These are phyloP conservation scores for Blakeslea trispora DNA, from an alignment of 371 early-diverging fungal genomes.

Conservation along the genomic window DNA sequence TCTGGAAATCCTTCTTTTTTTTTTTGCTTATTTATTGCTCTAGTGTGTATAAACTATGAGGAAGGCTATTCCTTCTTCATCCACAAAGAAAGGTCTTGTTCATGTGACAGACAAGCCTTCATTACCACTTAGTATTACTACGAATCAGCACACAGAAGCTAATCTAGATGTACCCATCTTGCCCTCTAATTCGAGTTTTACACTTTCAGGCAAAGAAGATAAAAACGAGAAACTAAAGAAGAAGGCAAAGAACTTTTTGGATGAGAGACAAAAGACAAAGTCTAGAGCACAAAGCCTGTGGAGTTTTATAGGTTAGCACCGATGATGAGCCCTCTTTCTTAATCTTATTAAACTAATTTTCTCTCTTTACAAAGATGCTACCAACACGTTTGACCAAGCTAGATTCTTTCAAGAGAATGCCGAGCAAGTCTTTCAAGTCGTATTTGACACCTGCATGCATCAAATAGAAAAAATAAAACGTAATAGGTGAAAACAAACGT, in stretches of 20 bases:
- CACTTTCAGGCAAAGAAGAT: constrained; percentile 47
- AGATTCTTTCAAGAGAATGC: constrained; percentile 81
- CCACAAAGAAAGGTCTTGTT: constrained; percentile 1
- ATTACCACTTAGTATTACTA: neutral
- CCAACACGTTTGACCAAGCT: constrained; percentile 74
- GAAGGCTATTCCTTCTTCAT: constrained; percentile 14
- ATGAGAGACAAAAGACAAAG: constrained; percentile 77
- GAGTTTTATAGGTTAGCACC: constrained; percentile 67
- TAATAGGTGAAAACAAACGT: constrained; percentile 24
- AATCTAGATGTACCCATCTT: constrained; percentile 33
- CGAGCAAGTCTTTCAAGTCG: constrained; percentile 68
- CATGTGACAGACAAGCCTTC: constrained; percentile 4
- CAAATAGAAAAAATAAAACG: constrained; percentile 78
- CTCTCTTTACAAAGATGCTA: constrained; percentile 51
- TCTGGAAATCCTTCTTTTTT: neutral
- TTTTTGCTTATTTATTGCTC: neutral
- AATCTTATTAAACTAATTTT: neutral
- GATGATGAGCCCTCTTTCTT: neutral
- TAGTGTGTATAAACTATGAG: constrained; percentile 2
- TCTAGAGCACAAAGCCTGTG: constrained; percentile 69
- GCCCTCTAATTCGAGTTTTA: constrained; percentile 46
- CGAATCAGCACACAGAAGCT: neutral
- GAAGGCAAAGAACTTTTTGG: constrained; percentile 76
- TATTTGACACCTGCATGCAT: constrained; percentile 67
- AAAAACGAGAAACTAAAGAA: constrained; percentile 62